Conservation (phyloP, 2,329 filamentous ascomycete species). For the Seiridium unicorne region DNA sequence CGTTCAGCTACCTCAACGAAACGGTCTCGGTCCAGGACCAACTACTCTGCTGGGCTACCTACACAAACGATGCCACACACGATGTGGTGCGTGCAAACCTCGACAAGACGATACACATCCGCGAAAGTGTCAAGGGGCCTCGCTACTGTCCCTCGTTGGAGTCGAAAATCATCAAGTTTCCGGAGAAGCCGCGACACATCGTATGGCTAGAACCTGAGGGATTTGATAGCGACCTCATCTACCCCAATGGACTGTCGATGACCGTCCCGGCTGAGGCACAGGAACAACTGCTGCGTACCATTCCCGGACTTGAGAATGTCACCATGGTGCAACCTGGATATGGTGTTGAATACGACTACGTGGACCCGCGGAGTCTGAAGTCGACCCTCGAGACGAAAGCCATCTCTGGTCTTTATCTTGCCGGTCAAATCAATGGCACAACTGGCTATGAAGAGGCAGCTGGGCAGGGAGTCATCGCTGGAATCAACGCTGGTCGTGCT, state of each 20-base stretch:
- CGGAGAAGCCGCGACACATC: conserved; percentile 76
- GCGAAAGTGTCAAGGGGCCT: conserved; percentile 90
- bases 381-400: conserved; percentile 93
- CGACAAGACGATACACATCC: conserved; percentile 94
- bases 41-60: conserved; percentile 80
- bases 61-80: conserved; percentile 82
- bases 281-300: conserved; percentile 78
- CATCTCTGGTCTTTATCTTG: conserved; percentile 84
- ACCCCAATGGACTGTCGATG: conserved; percentile 97
- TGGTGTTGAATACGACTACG: conserved; percentile 97
- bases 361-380: conserved; percentile 84
- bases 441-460: conserved; percentile 98
- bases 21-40: conserved; percentile 77
- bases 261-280: conserved; percentile 89
- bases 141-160: conserved; percentile 95
- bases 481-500: conserved; percentile 88
- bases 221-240: conserved; percentile 84
- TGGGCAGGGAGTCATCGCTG: conserved; percentile 87
- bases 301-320: conserved; percentile 84
- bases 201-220: conserved; percentile 98
- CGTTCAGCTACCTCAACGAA: conserved; percentile 89
- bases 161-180: conserved; percentile 88
- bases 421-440: conserved; percentile 96
- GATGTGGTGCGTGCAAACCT: conserved; percentile 83
- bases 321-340: conserved; percentile 94